phyloP scores from a whole-genome alignment of 2,329 filamentous ascomycete species.

The Colletotrichum siamense region DNA sequence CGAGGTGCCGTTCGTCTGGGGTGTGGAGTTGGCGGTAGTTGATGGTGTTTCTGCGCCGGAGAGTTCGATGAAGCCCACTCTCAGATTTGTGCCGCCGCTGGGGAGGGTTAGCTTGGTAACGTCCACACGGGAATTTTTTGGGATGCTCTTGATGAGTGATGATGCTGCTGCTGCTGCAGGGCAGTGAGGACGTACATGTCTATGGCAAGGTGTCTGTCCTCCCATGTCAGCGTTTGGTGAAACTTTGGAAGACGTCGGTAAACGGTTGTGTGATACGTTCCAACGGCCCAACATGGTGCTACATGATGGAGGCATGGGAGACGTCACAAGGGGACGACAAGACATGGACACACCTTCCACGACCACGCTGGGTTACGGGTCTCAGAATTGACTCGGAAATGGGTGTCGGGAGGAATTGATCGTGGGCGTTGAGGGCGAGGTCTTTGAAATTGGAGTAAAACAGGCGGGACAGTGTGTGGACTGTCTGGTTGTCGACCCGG shows the following conservation, averaged over 20 bases:
- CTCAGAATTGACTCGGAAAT: conserved; percentile 65
- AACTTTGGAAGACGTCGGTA: background rate
- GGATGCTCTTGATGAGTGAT: background rate
- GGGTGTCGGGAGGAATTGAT: conserved; percentile 66
- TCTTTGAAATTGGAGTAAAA: conserved; percentile 52
- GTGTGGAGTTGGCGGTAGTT: background rate
- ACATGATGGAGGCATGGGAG: background rate
- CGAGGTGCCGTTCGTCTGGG: conserved; percentile 25
- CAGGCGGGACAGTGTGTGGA: conserved; percentile 51
- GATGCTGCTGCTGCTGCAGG: background rate
- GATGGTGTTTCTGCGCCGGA: conserved; percentile 36
- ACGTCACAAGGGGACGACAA: background rate
- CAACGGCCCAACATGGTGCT: background rate
- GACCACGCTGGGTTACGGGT: conserved; percentile 45
- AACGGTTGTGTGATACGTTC: background rate
- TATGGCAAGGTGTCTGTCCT: conserved; percentile 62
- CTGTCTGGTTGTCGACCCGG: conserved; percentile 49
- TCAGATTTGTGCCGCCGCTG: conserved; percentile 72
- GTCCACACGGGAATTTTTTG: background rate
- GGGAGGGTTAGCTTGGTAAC: conserved; percentile 1
- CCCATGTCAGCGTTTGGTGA: conserved; percentile 8
- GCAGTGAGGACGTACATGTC: conserved; percentile 61
- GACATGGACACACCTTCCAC: conserved; percentile 52
- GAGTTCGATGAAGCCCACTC: conserved; percentile 72
- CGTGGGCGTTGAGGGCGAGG: conserved; percentile 56